Percentiles rank a stretch among this genome's conserved stretches.
Conservation (phyloP, 2,329 filamentous ascomycete genomes). For the Arachnomyces sp. region DNA sequence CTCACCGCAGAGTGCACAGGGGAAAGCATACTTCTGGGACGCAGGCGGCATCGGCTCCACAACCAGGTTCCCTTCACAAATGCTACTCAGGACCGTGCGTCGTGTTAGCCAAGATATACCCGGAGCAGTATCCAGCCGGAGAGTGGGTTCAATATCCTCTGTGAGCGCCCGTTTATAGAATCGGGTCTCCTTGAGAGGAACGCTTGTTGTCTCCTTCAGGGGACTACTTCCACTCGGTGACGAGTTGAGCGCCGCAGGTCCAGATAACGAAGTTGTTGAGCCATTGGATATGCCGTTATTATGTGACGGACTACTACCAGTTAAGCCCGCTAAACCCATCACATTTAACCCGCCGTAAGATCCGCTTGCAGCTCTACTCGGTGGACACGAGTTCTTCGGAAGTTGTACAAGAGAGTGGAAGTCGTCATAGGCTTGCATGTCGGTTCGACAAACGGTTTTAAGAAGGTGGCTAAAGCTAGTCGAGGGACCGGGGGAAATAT, state of each 20-base stretch:
- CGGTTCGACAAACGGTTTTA: constrained; percentile 73
- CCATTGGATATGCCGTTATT: constrained; percentile 43
- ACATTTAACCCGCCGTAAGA: constrained; percentile 59
- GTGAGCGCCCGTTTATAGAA: constrained; percentile 86
- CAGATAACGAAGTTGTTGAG: constrained; percentile 53
- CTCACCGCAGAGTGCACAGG: constrained; percentile 88
- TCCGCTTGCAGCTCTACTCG: constrained; percentile 64
- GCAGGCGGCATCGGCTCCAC: constrained; percentile 75
- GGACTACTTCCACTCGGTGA: constrained; percentile 38
- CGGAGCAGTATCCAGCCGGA: constrained; percentile 81
- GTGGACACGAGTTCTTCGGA: constrained; percentile 54
- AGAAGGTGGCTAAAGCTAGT: constrained; percentile 76
- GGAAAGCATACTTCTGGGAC: constrained; percentile 45
- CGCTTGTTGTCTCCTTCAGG: constrained; percentile 24
- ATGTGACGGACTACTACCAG: constrained; percentile 29
- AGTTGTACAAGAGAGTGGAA: constrained; percentile 70
- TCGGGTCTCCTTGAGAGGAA: constrained; percentile 73
- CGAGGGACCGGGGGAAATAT: constrained; percentile 54
- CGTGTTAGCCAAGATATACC: constrained; percentile 90
- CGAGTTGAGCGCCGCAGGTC: constrained; percentile 45
- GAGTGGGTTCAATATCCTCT: constrained; percentile 90
- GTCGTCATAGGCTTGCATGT: constrained; percentile 74
- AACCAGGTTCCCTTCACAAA: constrained; percentile 76
- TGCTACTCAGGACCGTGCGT: constrained; percentile 71
- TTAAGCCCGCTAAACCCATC: constrained; percentile 45